These are phyloP conservation scores for Trypanosoma scelopori DNA, from an alignment of 208 protist genomes.

Conservation along the genomic window DNA sequence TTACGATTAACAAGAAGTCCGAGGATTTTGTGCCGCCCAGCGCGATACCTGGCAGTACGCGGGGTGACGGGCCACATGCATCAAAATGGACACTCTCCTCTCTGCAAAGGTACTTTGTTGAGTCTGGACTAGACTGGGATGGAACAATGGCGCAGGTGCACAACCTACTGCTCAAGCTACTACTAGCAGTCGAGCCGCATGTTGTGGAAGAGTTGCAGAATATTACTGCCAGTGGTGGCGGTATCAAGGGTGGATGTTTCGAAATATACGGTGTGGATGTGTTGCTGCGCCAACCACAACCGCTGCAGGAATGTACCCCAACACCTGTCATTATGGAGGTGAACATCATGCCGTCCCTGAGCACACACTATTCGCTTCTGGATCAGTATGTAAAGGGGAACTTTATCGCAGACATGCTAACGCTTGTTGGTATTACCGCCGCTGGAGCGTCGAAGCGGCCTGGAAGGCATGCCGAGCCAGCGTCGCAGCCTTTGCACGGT, in stretches of 20 bases:
- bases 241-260: conserved; percentile 49
- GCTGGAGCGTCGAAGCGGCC: not conserved
- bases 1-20: conserved; percentile 81
- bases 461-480: not conserved
- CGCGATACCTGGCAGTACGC: not conserved
- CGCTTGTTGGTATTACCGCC: conserved; percentile 71
- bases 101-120: conserved; percentile 45
- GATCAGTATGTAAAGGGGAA: conserved; percentile 85
- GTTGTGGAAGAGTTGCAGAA: conserved; percentile 43
- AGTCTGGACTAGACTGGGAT: conserved; percentile 41
- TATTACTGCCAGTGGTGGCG: not conserved
- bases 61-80: conserved; percentile 24
- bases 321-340: conserved; percentile 77
- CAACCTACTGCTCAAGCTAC: conserved; percentile 68
- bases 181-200: conserved; percentile 62
- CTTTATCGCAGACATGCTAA: conserved; percentile 77
- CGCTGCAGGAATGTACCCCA: not conserved
- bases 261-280: conserved; percentile 89
- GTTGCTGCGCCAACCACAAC: conserved; percentile 31
- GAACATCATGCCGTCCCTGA: conserved; percentile 88
- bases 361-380: conserved; percentile 72
- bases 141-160: conserved; percentile 58
- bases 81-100: conserved; percentile 64
- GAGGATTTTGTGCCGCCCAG: conserved; percentile 39
- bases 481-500: not conserved